phyloP scores from a whole-genome alignment of 2,329 filamentous ascomycete genomes.

The Sodiomyces alkalinus region DNA sequence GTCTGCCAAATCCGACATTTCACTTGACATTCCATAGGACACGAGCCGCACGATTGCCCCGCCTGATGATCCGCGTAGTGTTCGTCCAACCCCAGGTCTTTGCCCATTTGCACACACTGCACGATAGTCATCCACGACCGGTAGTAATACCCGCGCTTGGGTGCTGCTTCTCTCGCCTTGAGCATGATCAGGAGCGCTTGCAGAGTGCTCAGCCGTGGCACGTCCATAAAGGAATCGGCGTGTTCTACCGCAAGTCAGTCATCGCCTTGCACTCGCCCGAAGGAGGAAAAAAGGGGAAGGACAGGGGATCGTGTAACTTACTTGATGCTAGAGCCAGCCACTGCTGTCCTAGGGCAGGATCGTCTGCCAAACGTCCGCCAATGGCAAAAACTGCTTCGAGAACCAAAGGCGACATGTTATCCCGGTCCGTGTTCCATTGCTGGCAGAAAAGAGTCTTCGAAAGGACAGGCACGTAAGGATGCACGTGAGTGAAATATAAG shows the following conservation, averaged over 20 bases:
- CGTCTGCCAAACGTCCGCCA: constrained; percentile 67
- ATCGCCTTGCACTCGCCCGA: constrained; percentile 7
- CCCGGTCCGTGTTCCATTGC: constrained; percentile 72
- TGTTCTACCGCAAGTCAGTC: constrained; percentile 42
- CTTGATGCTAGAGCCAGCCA: constrained; percentile 85
- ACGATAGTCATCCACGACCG: constrained; percentile 95
- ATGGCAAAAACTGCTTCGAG: constrained; percentile 87
- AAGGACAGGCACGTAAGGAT: constrained; percentile 83
- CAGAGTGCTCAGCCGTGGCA: constrained; percentile 77
- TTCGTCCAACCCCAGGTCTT: constrained; percentile 79
- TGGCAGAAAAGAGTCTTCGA: constrained; percentile 72
- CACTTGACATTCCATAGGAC: constrained; percentile 60
- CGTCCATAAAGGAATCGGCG: constrained; percentile 84
- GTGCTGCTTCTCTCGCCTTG: constrained; percentile 82
- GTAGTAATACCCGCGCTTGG: constrained; percentile 90
- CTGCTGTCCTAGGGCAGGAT: constrained; percentile 71
- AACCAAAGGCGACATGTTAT: constrained; percentile 77
- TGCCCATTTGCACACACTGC: constrained; percentile 82
- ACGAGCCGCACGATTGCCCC: constrained; percentile 54
- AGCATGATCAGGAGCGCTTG: constrained; percentile 78
- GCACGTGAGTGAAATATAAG: constrained; percentile 79
- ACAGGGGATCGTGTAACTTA: constrained; percentile 31
- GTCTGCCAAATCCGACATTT: constrained; percentile 86
- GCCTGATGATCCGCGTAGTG: constrained; percentile 67
- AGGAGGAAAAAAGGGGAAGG: constrained; percentile 2